Evolutionary conservation across 345 rosid species (phyloP), one percentile per base, ranked within the genome.

Genomic region (Eucalyptus curtisii): DNA sequence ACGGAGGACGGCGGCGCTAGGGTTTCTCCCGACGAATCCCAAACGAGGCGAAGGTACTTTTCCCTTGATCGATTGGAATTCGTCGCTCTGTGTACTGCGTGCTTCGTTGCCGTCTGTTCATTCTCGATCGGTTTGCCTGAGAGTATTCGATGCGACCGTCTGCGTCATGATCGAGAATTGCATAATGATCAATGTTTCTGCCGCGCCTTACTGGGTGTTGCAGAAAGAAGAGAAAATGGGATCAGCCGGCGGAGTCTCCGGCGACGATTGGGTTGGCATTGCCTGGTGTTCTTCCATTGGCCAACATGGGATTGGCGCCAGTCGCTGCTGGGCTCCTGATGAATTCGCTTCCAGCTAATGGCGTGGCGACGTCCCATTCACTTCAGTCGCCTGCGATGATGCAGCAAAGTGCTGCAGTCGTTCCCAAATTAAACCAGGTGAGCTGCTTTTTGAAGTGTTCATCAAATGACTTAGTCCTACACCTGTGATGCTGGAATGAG

Each of bases 191-290:
- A n/a, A n/a, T n/a, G n/a, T n/a, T n/a, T n/a, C n/a, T n/a, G n/a
- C n/a, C n/a, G n/a, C n/a, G n/a, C n/a, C n/a, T n/a, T n/a, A n/a
- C n/a, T n/a, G 88, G 45, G 45, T 19, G 61, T 86, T 86, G 61
- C 44, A 97, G 99, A 94, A 97, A 90, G 88, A 97, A 93, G 94
- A 95, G 99, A 88, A 96, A 93, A 92, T 96, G 99, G 99, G 99
- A 97, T 93, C 98, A 96, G 90, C 99, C 99, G 3, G 97, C 99
- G 1, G 98, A 95, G 90, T 90, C 92, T 30, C 92, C 95, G 82
- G 89, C 93, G 86, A 89, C 94, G 66, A 94, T 93, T 71, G 95
- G 95, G 59, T 87, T 92, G 52, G 88, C 90, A 17, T 88, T 90
- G 30, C 88, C 92, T 7, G 91, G 90, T 25, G 89, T 90, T 86